phyloP scores from a whole-genome alignment of 768 basidiomycete genomes.

The Omphalotus guepiniiformis region DNA sequence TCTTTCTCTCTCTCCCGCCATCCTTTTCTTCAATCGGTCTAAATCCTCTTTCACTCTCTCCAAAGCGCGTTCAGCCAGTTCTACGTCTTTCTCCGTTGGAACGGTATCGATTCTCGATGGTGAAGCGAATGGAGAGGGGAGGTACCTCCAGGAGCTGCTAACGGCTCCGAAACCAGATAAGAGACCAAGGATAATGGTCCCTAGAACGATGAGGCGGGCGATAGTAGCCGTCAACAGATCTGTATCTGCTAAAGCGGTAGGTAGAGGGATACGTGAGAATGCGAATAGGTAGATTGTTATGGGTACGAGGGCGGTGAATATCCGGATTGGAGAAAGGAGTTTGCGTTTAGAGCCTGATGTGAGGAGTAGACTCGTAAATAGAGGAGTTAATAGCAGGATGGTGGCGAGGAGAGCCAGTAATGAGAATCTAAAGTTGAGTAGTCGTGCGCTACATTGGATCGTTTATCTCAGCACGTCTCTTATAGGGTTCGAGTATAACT shows the following conservation, averaged over 20 bases:
- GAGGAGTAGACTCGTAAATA: conserved; percentile 57
- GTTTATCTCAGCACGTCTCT: background rate
- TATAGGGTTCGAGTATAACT: background rate
- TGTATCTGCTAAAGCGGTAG: conserved; percentile 34
- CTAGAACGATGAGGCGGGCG: conserved; percentile 68
- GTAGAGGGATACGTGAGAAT: conserved; percentile 68
- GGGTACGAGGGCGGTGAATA: conserved; percentile 44
- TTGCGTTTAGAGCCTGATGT: conserved; percentile 25
- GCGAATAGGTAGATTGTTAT: conserved; percentile 53
- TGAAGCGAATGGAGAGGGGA: conserved; percentile 29
- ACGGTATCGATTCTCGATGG: conserved; percentile 21
- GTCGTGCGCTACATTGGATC: conserved; percentile 42
- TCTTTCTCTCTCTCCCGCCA: conserved; percentile 27
- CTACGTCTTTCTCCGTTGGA: conserved; percentile 50
- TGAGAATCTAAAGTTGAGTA: conserved; percentile 67
- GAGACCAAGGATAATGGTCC: conserved; percentile 73
- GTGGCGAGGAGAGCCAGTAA: conserved; percentile 53
- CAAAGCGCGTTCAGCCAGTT: conserved; percentile 53
- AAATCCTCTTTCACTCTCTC: conserved; percentile 60
- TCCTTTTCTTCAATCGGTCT: conserved; percentile 24
- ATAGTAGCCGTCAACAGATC: conserved; percentile 45
- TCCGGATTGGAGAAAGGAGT: conserved; percentile 1
- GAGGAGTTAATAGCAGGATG: conserved; percentile 65
- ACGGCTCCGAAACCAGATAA: conserved; percentile 79
- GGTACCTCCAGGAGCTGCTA: conserved; percentile 58